A percentile compares a stretch with the other conserved stretches of the same genome.
These are phyloP conservation scores for Lachnellula suecica DNA, from an alignment of 2,329 filamentous ascomycete species.

Conservation along the genomic window DNA sequence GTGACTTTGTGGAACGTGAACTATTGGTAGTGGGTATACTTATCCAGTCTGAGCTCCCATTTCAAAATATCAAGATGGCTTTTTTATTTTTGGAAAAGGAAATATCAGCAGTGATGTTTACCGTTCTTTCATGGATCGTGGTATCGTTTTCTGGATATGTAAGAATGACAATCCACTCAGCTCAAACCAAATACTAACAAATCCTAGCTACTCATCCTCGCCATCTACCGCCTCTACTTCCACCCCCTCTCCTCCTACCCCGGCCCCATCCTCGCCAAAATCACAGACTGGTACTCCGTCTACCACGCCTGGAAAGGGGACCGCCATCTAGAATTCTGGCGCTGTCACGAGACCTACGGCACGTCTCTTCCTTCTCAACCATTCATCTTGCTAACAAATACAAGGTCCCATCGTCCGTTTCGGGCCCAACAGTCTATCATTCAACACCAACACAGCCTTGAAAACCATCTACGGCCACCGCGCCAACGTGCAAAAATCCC, in stretches of 20 bases:
- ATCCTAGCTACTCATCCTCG: constrained; percentile 32
- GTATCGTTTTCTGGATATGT: neutral
- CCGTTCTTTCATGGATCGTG: neutral
- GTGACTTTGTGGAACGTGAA: no score
- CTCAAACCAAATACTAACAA: neutral
- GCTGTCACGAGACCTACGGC: constrained; percentile 37
- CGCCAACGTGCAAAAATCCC: constrained; percentile 64
- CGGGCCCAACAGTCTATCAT: constrained; percentile 73
- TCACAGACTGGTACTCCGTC: constrained; percentile 32
- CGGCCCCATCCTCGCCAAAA: constrained; percentile 35
- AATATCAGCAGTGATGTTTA: neutral
- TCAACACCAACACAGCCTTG: constrained; percentile 71
- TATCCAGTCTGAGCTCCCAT: no score
- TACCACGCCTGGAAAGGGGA: constrained; percentile 38
- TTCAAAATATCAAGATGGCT: neutral
- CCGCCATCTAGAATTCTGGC: constrained; percentile 34
- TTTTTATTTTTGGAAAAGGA: neutral
- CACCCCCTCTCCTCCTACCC: constrained; percentile 38
- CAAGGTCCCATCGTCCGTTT: constrained; percentile 64
- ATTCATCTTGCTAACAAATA: neutral
- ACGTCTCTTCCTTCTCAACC: neutral
- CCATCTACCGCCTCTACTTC: constrained; percentile 34
- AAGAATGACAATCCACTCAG: neutral
- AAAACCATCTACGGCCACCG: constrained; percentile 66
- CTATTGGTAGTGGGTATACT: no score